A percentile compares a stretch with the other conserved stretches of the same genome.
Evolutionary conservation across 441 rosid species (phyloP).

Genomic region (Erodium moschatum): DNA sequence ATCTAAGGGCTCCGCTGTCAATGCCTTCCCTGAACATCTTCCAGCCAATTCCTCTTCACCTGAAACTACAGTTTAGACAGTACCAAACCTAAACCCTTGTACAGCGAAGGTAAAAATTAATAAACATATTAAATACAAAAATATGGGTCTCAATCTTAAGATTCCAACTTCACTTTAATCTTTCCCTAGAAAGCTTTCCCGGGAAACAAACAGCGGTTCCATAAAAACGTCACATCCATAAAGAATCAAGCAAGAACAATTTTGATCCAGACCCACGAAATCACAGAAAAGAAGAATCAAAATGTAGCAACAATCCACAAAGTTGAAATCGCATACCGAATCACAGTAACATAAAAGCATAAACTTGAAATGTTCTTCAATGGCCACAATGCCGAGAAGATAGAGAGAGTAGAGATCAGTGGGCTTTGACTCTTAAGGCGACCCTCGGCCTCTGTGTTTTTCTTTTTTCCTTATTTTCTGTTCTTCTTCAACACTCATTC

Average conservation of each 20-base stretch:
- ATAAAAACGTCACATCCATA: neutral
- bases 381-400: neutral
- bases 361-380: neutral
- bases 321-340: neutral
- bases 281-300: neutral
- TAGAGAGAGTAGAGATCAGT: neutral
- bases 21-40: slow-evolving; percentile 45
- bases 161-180: neutral
- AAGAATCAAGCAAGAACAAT: neutral
- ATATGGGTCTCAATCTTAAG: neutral
- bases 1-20: slow-evolving; percentile 33
- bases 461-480: neutral
- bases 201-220: neutral
- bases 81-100: neutral
- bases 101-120: neutral
- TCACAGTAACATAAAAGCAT: neutral
- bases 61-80: neutral
- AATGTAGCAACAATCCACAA: neutral
- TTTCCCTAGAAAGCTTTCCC: slow-evolving; percentile 1
- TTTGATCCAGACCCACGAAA: neutral
- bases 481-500: slow-evolving; percentile 1
- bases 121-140: neutral
- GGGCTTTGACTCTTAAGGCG: neutral
- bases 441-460: neutral
- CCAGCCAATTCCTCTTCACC: slow-evolving; percentile 1